Conservation (phyloP, 371 early-diverging fungal genomes). For the Gilbertella persicaria region DNA sequence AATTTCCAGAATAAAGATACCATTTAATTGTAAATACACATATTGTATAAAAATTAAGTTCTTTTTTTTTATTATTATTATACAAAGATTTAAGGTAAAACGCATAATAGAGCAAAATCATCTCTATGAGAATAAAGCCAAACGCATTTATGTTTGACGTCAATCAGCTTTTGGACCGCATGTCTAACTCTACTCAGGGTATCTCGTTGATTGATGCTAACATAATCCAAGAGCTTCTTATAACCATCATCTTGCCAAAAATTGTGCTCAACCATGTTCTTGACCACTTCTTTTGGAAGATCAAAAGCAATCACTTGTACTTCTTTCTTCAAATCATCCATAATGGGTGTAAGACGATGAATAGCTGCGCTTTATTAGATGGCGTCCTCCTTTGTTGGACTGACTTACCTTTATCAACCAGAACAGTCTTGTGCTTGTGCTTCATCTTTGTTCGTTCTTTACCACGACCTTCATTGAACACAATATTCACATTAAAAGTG, state of each 20-base stretch:
- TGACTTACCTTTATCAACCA: constrained; percentile 66
- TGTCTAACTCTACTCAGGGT: constrained; percentile 56
- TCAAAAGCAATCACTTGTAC: constrained; percentile 75
- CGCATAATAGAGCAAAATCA: constrained; percentile 60
- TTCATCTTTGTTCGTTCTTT: constrained; percentile 58
- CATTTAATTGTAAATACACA: not conserved
- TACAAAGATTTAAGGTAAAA: constrained; percentile 16
- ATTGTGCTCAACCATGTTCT: constrained; percentile 56
- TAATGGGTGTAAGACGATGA: constrained; percentile 53
- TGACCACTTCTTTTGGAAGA: constrained; percentile 60
- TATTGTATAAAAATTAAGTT: not conserved
- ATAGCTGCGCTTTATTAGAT: constrained; percentile 38
- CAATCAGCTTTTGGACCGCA: constrained; percentile 60
- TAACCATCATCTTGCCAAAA: constrained; percentile 68
- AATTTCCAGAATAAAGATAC: no score
- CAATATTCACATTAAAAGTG: constrained; percentile 45
- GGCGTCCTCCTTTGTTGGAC: not conserved
- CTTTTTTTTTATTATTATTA: not conserved
- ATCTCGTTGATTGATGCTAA: constrained; percentile 37
- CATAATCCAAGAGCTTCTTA: constrained; percentile 45
- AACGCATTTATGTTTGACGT: constrained; percentile 60
- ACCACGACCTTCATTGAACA: constrained; percentile 44
- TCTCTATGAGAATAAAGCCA: constrained; percentile 78
- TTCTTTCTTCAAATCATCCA: constrained; percentile 54
- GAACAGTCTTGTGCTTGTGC: constrained; percentile 69